These are phyloP conservation scores for Aristolochia fimbriata DNA, from an alignment of 164 flowering plant genomes.

Conservation along the genomic window DNA sequence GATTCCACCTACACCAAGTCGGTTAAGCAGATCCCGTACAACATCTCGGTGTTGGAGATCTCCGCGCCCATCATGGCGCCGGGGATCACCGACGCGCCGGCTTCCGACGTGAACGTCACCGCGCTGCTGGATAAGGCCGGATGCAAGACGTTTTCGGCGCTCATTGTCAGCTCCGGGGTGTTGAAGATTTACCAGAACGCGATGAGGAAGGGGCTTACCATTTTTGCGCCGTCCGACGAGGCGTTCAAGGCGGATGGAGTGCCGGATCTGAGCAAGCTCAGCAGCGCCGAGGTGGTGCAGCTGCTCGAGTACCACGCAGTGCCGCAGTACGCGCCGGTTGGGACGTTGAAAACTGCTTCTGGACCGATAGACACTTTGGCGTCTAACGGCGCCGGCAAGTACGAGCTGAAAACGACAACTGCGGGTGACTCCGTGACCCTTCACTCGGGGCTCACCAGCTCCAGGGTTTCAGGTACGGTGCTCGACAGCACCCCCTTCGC, in stretches of 20 bases:
- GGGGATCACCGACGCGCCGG: slow-evolving; percentile 53
- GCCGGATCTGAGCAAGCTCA: slow-evolving; percentile 62
- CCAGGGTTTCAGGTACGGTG: slow-evolving; percentile 55
- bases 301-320: slow-evolving; percentile 64
- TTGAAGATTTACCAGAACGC: slow-evolving; percentile 46
- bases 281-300: slow-evolving; percentile 55
- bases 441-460: slow-evolving; percentile 59
- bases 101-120: slow-evolving; percentile 56
- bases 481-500: slow-evolving; percentile 59
- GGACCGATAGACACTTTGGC: slow-evolving; percentile 55
- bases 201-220: slow-evolving; percentile 56
- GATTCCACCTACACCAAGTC: slow-evolving; percentile 53
- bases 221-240: slow-evolving; percentile 77
- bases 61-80: slow-evolving; percentile 60
- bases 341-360: slow-evolving; percentile 48
- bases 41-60: slow-evolving; percentile 65
- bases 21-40: slow-evolving; percentile 63
- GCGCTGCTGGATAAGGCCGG: slow-evolving; percentile 71
- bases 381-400: slow-evolving; percentile 65
- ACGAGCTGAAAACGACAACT: slow-evolving; percentile 24
- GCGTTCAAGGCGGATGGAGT: slow-evolving; percentile 53
- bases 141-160: slow-evolving; percentile 60
- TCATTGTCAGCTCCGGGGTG: slow-evolving; percentile 52
- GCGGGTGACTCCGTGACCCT: slow-evolving; percentile 73
- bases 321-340: slow-evolving; percentile 43